phyloP scores from a whole-genome alignment of 83 land plant genomes.

The Thuja plicata region DNA sequence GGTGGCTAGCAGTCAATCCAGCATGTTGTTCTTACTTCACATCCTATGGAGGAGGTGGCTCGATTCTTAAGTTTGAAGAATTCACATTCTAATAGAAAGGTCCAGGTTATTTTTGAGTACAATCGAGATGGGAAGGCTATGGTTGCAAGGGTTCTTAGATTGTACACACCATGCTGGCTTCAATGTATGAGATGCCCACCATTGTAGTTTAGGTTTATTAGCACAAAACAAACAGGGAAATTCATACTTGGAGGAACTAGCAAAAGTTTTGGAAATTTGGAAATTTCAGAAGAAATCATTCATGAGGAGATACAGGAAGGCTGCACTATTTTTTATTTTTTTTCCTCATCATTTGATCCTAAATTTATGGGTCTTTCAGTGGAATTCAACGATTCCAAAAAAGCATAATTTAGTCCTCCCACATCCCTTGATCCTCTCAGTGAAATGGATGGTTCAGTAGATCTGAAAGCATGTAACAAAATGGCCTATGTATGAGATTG shows the following conservation, averaged over 20 bases:
- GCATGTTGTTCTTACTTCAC: conserved; percentile 85
- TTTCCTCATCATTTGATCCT: conserved; percentile 65
- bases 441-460: conserved; percentile 85
- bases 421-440: conserved; percentile 76
- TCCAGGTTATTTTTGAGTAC: conserved; percentile 75
- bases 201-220: conserved; percentile 53
- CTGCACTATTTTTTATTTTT: conserved; percentile 57
- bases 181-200: conserved; percentile 75
- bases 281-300: conserved; percentile 57
- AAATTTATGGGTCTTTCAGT: conserved; percentile 66
- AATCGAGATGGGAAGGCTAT: conserved; percentile 45
- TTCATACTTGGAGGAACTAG: not conserved
- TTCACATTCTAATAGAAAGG: conserved; percentile 65
- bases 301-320: conserved; percentile 72
- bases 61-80: conserved; percentile 55
- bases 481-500: conserved; percentile 51
- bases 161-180: conserved; percentile 89
- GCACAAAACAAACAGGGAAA: conserved; percentile 22
- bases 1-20: conserved; percentile 83
- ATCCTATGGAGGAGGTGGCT: conserved; percentile 51
- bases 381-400: conserved; percentile 38
- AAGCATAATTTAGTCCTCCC: conserved; percentile 53
- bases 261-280: conserved; percentile 18
- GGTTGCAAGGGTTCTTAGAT: conserved; percentile 50
- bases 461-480: conserved; percentile 71